Percentiles rank a stretch among this genome's conserved stretches.
Evolutionary conservation across 2,329 filamentous ascomycete genomes (phyloP).

Genomic region (Colletotrichum eremochloae): DNA sequence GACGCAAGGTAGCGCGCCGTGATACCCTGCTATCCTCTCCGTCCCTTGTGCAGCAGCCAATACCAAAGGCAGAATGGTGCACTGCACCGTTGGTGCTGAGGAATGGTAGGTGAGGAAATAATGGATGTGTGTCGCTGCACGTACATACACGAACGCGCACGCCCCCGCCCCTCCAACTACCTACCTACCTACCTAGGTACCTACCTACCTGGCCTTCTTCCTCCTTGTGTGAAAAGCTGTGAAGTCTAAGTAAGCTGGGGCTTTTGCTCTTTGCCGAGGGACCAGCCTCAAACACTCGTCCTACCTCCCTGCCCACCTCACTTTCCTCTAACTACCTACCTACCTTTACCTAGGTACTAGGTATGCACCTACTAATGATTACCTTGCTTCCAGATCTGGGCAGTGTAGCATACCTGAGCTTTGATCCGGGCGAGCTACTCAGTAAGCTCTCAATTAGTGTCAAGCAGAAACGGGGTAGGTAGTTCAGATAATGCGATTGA

Average conservation of each 20-base stretch:
- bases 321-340: constrained; percentile 2
- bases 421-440: neutral
- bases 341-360: neutral
- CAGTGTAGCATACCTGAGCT: neutral
- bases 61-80: neutral
- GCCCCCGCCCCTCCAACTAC: neutral
- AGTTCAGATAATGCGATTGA: neutral
- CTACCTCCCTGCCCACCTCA: constrained; percentile 7
- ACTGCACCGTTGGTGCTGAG: neutral
- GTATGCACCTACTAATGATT: neutral
- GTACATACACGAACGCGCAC: neutral
- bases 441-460: neutral
- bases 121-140: neutral
- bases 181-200: neutral
- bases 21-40: neutral
- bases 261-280: constrained; percentile 12
- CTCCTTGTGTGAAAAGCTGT: neutral
- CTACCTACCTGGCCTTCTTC: neutral
- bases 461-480: neutral
- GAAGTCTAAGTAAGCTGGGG: constrained; percentile 2
- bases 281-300: neutral
- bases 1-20: neutral
- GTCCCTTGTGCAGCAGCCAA: neutral
- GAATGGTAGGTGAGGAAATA: neutral
- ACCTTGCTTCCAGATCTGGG: neutral